These are phyloP conservation scores for Cantharellus anzutake DNA, from an alignment of 768 basidiomycete species.

Conservation along the genomic window DNA sequence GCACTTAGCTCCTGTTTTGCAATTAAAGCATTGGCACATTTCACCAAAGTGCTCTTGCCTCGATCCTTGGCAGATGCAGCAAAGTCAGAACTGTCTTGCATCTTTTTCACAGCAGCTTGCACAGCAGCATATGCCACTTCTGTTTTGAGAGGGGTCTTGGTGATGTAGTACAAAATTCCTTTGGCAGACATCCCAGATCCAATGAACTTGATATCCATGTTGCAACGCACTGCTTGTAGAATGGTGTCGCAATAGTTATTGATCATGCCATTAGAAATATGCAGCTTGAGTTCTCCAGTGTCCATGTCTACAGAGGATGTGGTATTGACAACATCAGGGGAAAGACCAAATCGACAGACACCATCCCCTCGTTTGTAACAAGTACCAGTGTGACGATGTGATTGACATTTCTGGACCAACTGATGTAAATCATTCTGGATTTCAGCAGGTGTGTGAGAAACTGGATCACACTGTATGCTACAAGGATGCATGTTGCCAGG, in stretches of 20 bases:
- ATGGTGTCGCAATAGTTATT: conserved; percentile 28
- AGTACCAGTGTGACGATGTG: conserved; percentile 15
- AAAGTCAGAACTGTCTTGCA: conserved; percentile 12
- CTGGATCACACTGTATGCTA: not conserved
- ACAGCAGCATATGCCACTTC: conserved; percentile 24
- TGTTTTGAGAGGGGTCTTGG: conserved; percentile 24
- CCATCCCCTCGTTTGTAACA: conserved; percentile 24
- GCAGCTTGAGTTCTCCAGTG: conserved; percentile 11
- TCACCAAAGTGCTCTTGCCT: conserved; percentile 20
- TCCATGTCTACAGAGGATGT: conserved; percentile 14
- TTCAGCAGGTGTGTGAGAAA: not conserved
- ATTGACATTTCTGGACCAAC: not conserved
- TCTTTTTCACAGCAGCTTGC: conserved; percentile 18
- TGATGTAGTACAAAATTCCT: conserved; percentile 27
- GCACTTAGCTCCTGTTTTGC: conserved; percentile 23
- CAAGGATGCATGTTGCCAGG: not conserved
- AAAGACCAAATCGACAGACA: conserved; percentile 18
- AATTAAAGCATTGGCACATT: conserved; percentile 21
- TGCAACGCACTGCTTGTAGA: conserved; percentile 19
- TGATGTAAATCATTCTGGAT: not conserved
- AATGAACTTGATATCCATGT: conserved; percentile 32
- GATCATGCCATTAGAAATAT: conserved; percentile 22
- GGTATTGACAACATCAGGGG: conserved; percentile 2
- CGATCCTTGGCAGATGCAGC: conserved; percentile 9
- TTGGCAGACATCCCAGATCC: conserved; percentile 26